A percentile compares a stretch with the other conserved stretches of the same genome.
Evolutionary conservation across 2,329 filamentous ascomycete species (phyloP).

Genomic region (Fusarium dimerum): DNA sequence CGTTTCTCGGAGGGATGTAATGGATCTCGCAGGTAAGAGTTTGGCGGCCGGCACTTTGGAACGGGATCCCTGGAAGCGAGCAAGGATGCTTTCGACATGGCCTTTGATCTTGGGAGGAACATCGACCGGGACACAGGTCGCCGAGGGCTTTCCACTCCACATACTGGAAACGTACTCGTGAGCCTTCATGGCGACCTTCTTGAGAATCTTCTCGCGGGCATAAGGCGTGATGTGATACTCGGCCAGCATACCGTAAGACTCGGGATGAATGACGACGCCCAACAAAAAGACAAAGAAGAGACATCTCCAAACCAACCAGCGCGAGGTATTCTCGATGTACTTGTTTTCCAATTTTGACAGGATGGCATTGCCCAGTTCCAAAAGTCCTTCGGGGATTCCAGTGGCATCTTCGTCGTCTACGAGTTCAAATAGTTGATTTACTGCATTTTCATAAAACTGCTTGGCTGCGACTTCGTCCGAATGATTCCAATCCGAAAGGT

Average conservation of each 20-base stretch:
- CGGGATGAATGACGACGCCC: constrained; percentile 83
- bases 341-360: constrained; percentile 73
- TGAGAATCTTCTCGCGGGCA: constrained; percentile 78
- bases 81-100: constrained; percentile 72
- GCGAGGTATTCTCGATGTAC: constrained; percentile 72
- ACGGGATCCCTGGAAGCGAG: constrained; percentile 59
- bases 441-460: constrained; percentile 83
- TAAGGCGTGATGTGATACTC: constrained; percentile 93
- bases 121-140: constrained; percentile 46
- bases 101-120: constrained; percentile 63
- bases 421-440: constrained; percentile 79
- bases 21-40: constrained; percentile 69
- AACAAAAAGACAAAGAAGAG: constrained; percentile 87
- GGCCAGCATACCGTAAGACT: constrained; percentile 76
- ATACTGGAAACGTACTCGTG: constrained; percentile 80
- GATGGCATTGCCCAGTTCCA: constrained; percentile 84
- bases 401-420: constrained; percentile 82
- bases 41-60: constrained; percentile 54
- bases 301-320: constrained; percentile 87
- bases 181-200: constrained; percentile 77
- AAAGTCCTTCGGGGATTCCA: constrained; percentile 81
- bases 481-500: constrained; percentile 71
- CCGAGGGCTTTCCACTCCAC: constrained; percentile 66
- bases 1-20: constrained; percentile 74
- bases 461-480: constrained; percentile 82